A percentile compares a stretch with the other conserved stretches of the same genome.
Evolutionary conservation across 176 grass and related monocot species (phyloP).

Genomic region (Coix lacrymajobi): DNA sequence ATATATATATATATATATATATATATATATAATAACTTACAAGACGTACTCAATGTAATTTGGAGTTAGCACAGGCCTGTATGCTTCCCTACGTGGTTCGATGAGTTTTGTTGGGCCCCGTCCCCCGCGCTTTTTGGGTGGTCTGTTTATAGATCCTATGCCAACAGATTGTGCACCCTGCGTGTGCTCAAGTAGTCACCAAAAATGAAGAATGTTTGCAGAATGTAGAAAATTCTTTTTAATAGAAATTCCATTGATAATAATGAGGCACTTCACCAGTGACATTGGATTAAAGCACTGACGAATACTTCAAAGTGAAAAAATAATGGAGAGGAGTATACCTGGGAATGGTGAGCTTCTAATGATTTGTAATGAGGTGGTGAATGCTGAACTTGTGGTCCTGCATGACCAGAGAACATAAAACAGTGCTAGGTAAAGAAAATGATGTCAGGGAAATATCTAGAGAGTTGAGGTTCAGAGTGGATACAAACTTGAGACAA

Average conservation of each 20-base stretch:
- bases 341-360: conserved; percentile 8
- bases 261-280: not conserved
- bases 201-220: not conserved
- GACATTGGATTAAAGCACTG: not conserved
- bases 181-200: not conserved
- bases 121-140: conserved; percentile 6
- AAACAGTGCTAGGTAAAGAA: not conserved
- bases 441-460: conserved; percentile 2
- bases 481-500: conserved; percentile 10
- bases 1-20: not conserved
- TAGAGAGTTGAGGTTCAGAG: not conserved
- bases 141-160: conserved; percentile 2
- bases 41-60: conserved; percentile 39
- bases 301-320: not conserved
- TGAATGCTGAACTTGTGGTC: not conserved
- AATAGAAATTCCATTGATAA: not conserved
- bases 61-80: conserved; percentile 34
- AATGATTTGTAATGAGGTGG: not conserved
- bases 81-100: conserved; percentile 19
- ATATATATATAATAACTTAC: not conserved
- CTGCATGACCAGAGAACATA: not conserved
- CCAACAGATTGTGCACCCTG: conserved; percentile 1
- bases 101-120: conserved; percentile 36
- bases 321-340: not conserved
- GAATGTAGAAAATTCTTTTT: not conserved